Percentiles rank a stretch among this genome's conserved stretches.
Evolutionary conservation across 2,329 filamentous ascomycete genomes (phyloP).

Genomic region (Pseudopithomyces maydicus): DNA sequence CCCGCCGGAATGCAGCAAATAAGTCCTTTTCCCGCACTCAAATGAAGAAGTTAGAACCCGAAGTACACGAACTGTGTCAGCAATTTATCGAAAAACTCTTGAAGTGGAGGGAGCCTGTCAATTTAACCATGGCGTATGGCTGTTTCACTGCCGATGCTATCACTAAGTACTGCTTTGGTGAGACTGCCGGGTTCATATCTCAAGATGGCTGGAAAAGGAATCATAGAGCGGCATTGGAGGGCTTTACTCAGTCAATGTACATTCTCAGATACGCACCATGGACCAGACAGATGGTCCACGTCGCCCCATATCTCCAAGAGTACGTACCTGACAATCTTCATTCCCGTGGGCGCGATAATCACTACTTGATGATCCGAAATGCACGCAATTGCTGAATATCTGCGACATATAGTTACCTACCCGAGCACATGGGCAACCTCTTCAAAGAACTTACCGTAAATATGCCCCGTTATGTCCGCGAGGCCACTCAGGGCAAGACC

Average conservation of each 20-base stretch:
- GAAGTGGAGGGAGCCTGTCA: neutral
- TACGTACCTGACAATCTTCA: neutral
- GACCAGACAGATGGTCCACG: neutral
- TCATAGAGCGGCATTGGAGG: neutral
- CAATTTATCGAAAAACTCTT: neutral
- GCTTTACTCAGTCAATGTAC: slow-evolving; percentile 1
- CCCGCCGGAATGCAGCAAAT: neutral
- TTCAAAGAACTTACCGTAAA: slow-evolving; percentile 1
- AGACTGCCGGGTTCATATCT: neutral
- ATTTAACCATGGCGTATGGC: neutral
- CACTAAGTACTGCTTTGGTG: neutral
- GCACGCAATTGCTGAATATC: neutral
- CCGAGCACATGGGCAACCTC: neutral
- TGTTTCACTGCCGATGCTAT: slow-evolving; percentile 1
- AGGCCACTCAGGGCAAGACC: neutral
- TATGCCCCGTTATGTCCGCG: neutral
- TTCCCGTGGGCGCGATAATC: neutral
- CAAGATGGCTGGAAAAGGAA: neutral
- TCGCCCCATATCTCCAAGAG: neutral
- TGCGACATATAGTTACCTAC: neutral
- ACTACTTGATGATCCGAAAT: neutral
- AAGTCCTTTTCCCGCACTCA: neutral
- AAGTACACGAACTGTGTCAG: slow-evolving; percentile 1
- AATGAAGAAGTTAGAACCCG: neutral
- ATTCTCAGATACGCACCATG: neutral